Evolutionary conservation across 352 stramenopile genomes (phyloP), one percentile per base, ranked within the genome.

Genomic region (Phytophthora boehmeriae): DNA sequence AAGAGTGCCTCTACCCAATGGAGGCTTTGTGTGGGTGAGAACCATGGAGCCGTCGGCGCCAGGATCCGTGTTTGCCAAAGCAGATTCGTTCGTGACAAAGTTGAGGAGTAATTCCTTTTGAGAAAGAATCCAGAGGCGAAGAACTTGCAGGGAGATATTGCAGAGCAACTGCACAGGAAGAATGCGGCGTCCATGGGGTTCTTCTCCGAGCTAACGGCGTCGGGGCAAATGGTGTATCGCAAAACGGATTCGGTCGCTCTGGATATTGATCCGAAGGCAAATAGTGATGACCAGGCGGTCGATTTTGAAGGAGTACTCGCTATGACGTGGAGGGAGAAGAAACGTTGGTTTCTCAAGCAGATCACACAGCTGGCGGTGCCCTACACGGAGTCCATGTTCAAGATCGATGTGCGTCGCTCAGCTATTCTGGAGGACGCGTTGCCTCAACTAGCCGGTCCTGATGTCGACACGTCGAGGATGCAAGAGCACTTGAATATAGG

Each of bases 331-430:
- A 76, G 75, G 35, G 76, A 88, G 47, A 92, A 92, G 59, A 86
- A 88, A 55, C 80, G 74, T 17, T 92, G 83, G 85, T 90, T 96
- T 19, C 54, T 96, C 11, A 87, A 87, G 41, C 77, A 89, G 39
- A 61, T 93, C 30, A 75, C 73, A 2, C 62, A 42, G 17, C 59
- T 90, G 9, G 68, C 80, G 0, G 66, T 93, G 8, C 81, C 78
- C 10, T 90, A 83, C 58, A 90, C 73, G 1, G 60, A 90, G 48
- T 71, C 71, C 52, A 70, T 92, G 43, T 85, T 81, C 30, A 82
- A 81, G 42, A 67, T 94, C 16, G 68, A 73, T 9, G 71, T 94
- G 44, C 76, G 78, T 2, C 80, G 87, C 14, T 45, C 44, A 13
- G 54, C 79, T 19, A 74, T 93, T 6, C 63, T 96, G 28, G 66